Evolutionary conservation across 805 yeast species (phyloP).

Genomic region (Saccharomycopsis sp.): DNA sequence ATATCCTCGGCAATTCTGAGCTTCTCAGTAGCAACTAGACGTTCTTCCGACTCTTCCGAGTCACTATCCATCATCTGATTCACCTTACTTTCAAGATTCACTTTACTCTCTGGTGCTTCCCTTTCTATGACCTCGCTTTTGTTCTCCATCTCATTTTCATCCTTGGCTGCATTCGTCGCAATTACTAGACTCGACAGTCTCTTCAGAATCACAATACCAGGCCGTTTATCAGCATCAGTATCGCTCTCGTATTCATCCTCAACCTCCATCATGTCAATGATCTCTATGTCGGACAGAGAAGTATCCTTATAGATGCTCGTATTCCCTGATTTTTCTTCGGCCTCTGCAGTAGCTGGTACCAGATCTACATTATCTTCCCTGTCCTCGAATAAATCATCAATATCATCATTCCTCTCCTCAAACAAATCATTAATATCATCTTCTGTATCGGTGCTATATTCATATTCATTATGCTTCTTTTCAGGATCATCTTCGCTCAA

Average conservation of each 20-base stretch:
- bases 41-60: no score
- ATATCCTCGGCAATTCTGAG: no score
- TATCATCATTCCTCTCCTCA: neutral
- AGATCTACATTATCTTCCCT: no score
- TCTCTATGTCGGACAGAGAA: neutral
- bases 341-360: no score
- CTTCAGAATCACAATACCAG: neutral
- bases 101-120: no score
- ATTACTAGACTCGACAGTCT: no score
- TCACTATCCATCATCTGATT: no score
- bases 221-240: neutral
- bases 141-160: no score
- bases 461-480: neutral
- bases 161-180: no score
- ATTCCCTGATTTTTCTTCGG: neutral
- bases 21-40: no score
- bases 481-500: neutral
- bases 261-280: neutral
- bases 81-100: no score
- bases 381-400: neutral
- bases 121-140: no score
- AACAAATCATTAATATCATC: neutral
- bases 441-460: neutral
- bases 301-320: neutral
- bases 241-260: neutral